phyloP scores from a whole-genome alignment of 2,329 filamentous ascomycete genomes.

The Fusarium oligoseptatum region DNA sequence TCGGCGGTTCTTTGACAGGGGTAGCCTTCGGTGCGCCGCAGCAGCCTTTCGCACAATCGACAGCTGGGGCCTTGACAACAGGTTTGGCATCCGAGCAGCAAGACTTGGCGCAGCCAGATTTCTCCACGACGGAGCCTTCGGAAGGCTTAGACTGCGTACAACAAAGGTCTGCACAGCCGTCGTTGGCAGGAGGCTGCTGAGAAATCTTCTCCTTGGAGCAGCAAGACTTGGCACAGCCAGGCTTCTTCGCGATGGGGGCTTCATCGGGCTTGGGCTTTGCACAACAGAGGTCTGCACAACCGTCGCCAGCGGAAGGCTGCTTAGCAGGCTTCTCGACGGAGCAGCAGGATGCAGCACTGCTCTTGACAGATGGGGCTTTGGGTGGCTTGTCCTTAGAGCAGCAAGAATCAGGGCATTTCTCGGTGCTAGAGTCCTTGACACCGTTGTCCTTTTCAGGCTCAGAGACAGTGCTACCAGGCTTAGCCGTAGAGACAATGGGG shows the following conservation, averaged over 20 bases:
- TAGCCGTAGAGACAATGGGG: background rate
- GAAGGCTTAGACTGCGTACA: background rate
- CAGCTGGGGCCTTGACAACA: background rate
- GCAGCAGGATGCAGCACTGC: background rate
- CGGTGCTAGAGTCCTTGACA: background rate
- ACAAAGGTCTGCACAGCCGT: background rate
- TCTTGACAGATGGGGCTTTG: background rate
- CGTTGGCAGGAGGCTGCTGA: background rate
- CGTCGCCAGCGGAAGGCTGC: background rate
- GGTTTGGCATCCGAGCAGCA: background rate
- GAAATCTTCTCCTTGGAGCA: background rate
- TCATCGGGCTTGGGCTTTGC: background rate
- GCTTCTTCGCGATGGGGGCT: background rate
- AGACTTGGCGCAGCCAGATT: background rate
- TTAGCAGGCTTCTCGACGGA: background rate
- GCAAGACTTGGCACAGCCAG: background rate
- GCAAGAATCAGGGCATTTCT: slow-evolving; percentile 11
- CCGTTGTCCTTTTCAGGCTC: background rate
- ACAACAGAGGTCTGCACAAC: background rate
- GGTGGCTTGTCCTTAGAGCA: slow-evolving; percentile 12
- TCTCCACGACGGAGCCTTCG: background rate
- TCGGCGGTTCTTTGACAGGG: background rate
- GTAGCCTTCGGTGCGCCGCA: background rate
- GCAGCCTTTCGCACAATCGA: background rate
- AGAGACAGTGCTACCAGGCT: background rate